Conservation (phyloP, 495 filamentous ascomycete genomes). For the Penicillium canariense region DNA sequence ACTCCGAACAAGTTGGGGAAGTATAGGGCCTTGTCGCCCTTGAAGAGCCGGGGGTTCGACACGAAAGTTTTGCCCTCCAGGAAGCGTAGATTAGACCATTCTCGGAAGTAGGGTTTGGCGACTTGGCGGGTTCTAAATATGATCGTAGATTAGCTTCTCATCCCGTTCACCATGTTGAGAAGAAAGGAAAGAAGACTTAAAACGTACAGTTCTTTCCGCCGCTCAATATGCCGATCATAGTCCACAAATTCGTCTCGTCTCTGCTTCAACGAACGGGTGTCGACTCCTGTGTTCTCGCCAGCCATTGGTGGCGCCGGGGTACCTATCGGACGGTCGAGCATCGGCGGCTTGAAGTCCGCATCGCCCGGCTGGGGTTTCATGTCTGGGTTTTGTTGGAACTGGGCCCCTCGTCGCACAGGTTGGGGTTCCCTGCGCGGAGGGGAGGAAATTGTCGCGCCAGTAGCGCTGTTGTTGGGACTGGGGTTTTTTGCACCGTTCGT, state of each 20-base stretch:
- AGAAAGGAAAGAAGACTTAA: background rate
- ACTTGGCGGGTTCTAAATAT: constrained; percentile 52
- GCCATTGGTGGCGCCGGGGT: constrained; percentile 64
- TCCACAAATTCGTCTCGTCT: constrained; percentile 78
- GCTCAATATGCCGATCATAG: constrained; percentile 75
- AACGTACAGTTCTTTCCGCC: constrained; percentile 67
- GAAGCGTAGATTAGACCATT: constrained; percentile 80
- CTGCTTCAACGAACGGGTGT: constrained; percentile 62
- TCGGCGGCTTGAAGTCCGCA: constrained; percentile 62
- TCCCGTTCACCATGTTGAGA: background rate
- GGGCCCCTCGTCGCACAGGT: constrained; percentile 14
- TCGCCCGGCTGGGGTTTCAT: constrained; percentile 44
- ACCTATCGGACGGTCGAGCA: constrained; percentile 78
- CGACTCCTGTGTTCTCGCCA: constrained; percentile 79
- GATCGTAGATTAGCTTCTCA: constrained; percentile 1
- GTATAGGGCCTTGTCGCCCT: constrained; percentile 70
- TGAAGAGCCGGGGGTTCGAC: constrained; percentile 74
- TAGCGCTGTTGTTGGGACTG: background rate
- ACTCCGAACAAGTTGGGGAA: constrained; percentile 88
- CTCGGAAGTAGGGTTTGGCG: constrained; percentile 84
- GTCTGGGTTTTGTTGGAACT: constrained; percentile 37
- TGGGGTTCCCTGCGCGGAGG: background rate
- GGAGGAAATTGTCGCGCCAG: background rate
- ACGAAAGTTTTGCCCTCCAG: constrained; percentile 87
- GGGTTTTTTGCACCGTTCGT: constrained; percentile 14